Conservation (phyloP, 805 yeast genomes). For the Myxozyma neotropica region DNA sequence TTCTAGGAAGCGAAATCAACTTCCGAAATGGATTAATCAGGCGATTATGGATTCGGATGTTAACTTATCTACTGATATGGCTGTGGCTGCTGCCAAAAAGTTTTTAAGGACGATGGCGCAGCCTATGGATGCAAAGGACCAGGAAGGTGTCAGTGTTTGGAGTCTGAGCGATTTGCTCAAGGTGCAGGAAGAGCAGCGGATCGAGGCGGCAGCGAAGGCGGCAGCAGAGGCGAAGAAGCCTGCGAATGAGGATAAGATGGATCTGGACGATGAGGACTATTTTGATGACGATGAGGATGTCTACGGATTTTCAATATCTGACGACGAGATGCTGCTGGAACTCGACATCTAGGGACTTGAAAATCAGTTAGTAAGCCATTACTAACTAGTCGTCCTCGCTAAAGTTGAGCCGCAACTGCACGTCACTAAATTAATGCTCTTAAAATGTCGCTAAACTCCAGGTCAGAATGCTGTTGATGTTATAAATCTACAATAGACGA, state of each 20-base stretch:
- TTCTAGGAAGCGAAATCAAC: constrained; percentile 66
- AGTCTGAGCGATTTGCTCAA: constrained; percentile 64
- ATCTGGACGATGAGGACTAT: constrained; percentile 19
- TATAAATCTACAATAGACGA: no score
- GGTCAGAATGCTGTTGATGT: no score
- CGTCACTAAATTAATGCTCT: no score
- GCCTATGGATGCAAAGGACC: constrained; percentile 84
- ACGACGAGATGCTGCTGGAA: constrained; percentile 18
- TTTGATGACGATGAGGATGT: constrained; percentile 15
- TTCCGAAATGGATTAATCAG: constrained; percentile 97
- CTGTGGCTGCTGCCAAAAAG: constrained; percentile 89
- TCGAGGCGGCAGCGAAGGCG: constrained; percentile 14
- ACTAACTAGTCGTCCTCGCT: no score
- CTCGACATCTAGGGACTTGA: constrained; percentile 3
- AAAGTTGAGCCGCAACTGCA: no score
- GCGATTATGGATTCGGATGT: constrained; percentile 89
- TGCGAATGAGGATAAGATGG: not conserved
- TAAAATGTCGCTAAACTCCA: no score
- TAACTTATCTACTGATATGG: constrained; percentile 95
- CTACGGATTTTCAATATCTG: constrained; percentile 8
- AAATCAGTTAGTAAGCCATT: not conserved
- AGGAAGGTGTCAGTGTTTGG: constrained; percentile 96
- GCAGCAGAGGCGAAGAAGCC: constrained; percentile 1
- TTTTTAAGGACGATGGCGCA: constrained; percentile 93
- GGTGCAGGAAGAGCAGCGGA: constrained; percentile 56